phyloP scores from a whole-genome alignment of 495 filamentous ascomycete species.

The Aspergillus sclerotiicarbonarius region DNA sequence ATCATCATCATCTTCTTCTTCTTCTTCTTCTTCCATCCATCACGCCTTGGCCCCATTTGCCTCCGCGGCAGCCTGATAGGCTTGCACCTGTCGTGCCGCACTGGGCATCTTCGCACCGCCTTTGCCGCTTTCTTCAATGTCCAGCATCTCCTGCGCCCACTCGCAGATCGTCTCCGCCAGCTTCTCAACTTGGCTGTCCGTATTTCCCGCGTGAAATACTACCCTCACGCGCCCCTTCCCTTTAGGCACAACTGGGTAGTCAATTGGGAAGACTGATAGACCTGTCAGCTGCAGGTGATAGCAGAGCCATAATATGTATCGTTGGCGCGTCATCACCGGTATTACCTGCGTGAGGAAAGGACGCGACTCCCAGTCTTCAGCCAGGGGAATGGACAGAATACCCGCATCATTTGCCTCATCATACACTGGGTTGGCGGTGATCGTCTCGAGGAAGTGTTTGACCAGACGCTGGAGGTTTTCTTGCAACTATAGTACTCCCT shows the following conservation, averaged over 20 bases:
- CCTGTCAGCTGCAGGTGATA: conserved; percentile 35
- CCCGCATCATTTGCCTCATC: not conserved
- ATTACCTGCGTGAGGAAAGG: not conserved
- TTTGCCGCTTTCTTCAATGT: not conserved
- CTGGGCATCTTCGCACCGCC: not conserved
- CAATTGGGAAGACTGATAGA: conserved; percentile 42
- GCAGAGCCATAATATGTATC: conserved; percentile 27
- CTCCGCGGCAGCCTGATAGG: not conserved
- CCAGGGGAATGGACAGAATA: not conserved
- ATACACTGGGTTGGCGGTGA: not conserved
- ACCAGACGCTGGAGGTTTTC: conserved; percentile 36
- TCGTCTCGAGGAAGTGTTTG: conserved; percentile 25
- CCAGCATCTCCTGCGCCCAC: conserved; percentile 35
- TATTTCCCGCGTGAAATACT: conserved; percentile 49
- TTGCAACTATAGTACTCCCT: not conserved
- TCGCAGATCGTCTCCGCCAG: conserved; percentile 34
- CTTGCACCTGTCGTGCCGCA: not conserved
- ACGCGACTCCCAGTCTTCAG: not conserved
- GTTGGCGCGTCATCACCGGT: not conserved
- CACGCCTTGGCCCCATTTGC: not conserved
- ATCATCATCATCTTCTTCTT: not conserved
- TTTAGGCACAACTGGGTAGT: conserved; percentile 46
- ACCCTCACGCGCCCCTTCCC: conserved; percentile 49
- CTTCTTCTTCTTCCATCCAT: not conserved
- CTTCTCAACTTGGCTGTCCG: conserved; percentile 41